phyloP scores from a whole-genome alignment of 345 rosid genomes.

The Garcia nutans region DNA sequence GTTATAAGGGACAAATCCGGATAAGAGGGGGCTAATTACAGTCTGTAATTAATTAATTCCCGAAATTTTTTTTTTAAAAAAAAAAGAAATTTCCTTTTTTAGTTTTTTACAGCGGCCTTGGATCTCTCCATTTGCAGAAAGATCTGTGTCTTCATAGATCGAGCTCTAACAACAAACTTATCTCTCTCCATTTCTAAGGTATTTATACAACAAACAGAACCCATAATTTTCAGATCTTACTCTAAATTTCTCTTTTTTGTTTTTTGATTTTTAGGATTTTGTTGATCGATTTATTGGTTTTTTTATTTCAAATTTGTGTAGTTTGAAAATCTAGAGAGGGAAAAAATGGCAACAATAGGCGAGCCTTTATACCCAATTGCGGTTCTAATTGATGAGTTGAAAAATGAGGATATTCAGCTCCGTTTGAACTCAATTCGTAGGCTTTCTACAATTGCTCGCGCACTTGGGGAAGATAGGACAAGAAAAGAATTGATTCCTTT shows the following conservation, averaged over 20 bases:
- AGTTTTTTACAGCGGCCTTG: not conserved
- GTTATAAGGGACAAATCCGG: too few relatives aligned
- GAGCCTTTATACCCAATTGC: slow-evolving; percentile 92
- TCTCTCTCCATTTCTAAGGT: slow-evolving; percentile 4
- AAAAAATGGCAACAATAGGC: slow-evolving; percentile 72
- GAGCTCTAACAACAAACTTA: not conserved
- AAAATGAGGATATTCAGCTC: slow-evolving; percentile 94
- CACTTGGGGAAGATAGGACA: slow-evolving; percentile 93
- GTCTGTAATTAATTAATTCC: not conserved
- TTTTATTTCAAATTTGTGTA: not conserved
- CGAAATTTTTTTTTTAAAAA: too few relatives aligned
- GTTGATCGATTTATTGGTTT: not conserved
- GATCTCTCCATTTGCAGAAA: not conserved
- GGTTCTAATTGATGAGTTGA: slow-evolving; percentile 81
- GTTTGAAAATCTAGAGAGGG: not conserved
- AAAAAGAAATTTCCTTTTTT: not conserved
- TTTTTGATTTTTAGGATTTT: not conserved
- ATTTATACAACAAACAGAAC: not conserved
- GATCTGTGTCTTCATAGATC: slow-evolving; percentile 4
- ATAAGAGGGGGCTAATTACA: too few relatives aligned
- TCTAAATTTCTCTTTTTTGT: not conserved
- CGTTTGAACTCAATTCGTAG: slow-evolving; percentile 86
- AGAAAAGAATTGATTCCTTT: slow-evolving; percentile 91
- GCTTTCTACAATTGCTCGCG: slow-evolving; percentile 88
- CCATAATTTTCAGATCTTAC: slow-evolving; percentile 6